phyloP scores from a whole-genome alignment of 2,329 filamentous ascomycete genomes.

The Phoma sp. region DNA sequence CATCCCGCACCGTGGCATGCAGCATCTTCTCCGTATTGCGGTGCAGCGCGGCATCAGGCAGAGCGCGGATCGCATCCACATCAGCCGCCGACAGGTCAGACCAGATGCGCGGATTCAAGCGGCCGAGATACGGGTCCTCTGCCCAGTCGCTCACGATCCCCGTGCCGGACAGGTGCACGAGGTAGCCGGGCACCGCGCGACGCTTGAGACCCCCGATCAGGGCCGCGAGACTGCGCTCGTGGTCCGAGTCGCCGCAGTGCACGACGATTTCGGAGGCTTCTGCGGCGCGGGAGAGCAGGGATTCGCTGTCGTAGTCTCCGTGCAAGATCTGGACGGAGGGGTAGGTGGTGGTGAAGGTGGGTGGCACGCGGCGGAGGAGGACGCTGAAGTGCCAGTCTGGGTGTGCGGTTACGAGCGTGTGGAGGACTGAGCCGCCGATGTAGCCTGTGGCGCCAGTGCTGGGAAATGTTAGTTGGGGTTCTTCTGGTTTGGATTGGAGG shows the following conservation, averaged over 20 bases:
- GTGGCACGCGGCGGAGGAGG: constrained; percentile 50
- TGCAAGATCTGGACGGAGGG: constrained; percentile 56
- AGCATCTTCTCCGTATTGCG: constrained; percentile 73
- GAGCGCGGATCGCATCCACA: constrained; percentile 57
- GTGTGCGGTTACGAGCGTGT: constrained; percentile 52
- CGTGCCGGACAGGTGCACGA: constrained; percentile 61
- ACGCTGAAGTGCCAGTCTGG: constrained; percentile 55
- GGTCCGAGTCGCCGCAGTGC: constrained; percentile 39
- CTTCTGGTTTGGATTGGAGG: no score
- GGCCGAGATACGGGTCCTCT: constrained; percentile 38
- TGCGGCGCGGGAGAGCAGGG: constrained; percentile 54
- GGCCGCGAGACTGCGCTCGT: constrained; percentile 47
- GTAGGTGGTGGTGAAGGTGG: constrained; percentile 37
- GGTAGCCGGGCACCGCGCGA: constrained; percentile 53
- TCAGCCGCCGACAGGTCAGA: constrained; percentile 63
- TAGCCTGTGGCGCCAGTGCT: constrained; percentile 61
- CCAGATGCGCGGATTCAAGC: constrained; percentile 54
- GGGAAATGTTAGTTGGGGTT: neutral
- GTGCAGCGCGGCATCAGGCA: constrained; percentile 65
- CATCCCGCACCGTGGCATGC: constrained; percentile 52
- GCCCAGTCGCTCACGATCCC: constrained; percentile 58
- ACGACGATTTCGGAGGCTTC: constrained; percentile 59
- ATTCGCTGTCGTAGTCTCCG: constrained; percentile 55
- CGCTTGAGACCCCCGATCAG: constrained; percentile 58
- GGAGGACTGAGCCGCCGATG: constrained; percentile 61